Evolutionary conservation across 768 basidiomycete genomes (phyloP), one percentile per base, ranked within the genome.

Genomic region (Podaxis pistillaris): DNA sequence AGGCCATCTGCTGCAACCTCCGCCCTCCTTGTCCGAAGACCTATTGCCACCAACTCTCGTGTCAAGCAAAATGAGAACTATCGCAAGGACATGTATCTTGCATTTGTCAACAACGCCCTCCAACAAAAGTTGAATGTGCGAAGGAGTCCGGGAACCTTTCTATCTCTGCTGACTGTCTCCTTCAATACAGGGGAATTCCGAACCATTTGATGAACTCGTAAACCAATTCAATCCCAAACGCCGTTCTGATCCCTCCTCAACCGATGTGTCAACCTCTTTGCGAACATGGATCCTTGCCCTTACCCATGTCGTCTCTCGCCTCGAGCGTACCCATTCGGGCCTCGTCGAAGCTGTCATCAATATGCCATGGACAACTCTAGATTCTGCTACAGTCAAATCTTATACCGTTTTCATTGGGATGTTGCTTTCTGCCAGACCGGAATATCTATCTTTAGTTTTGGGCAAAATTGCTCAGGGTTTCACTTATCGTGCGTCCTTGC

Each of bases 341-440:
- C 85, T 99, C 33, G 89, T 98, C 40, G 86, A 95, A 64, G 93
- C 95, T 13, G 85, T 98, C 62, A 81, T 98, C 47, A 83, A 82
- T 64, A 81, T 98, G 70, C 93, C 94, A 12, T 99, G 97, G 97
- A 89, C 91, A 15, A 91, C 87, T n/a, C 86, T 94, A 75, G 95
- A 96, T 70, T 84, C 84, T 36, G 77, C 79, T 37, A 91, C 96
- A 66, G 94, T 96, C 57, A 90, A 89, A 74, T 87, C 89, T 4
- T 98, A 96, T 75, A 90, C 89, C 33, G 83, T 90, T 38, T 97
- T 97, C 72, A 85, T 94, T 53, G 92, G 93, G 28, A 93, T 96
- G 80, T 85, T 99, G 44, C 84, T 96, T 67, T 94, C 91, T 64
- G 93, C 96, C 24, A 79, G 90, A 64, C 93, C 96, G 63, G 94